phyloP scores from a whole-genome alignment of 139 green algal genomes.

The Pycnococcus provasolii region DNA sequence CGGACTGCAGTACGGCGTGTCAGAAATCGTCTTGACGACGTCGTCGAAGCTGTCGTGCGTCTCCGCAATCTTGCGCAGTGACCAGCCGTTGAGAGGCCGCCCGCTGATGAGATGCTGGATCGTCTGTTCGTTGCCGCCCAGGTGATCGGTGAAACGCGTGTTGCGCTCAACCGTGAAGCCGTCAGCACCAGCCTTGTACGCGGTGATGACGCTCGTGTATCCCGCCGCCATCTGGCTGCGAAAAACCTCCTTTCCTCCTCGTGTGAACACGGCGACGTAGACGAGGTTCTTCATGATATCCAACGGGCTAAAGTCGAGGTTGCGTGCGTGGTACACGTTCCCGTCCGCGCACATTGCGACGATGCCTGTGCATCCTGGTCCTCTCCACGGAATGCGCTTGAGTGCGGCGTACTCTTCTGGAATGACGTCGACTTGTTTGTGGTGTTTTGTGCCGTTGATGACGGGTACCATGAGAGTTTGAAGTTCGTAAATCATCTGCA shows the following conservation, averaged over 20 bases:
- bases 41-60: background rate
- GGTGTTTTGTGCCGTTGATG: background rate
- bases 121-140: background rate
- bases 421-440: too few species aligned
- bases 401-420: background rate
- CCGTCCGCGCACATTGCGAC: background rate
- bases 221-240: background rate
- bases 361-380: background rate
- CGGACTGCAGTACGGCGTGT: background rate
- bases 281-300: background rate
- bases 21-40: background rate
- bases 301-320: background rate
- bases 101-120: background rate
- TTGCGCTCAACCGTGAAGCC: background rate
- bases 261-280: background rate
- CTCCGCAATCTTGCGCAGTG: background rate
- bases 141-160: background rate
- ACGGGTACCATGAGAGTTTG: background rate
- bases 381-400: background rate
- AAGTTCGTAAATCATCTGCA: background rate
- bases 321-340: background rate
- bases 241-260: background rate
- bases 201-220: background rate
- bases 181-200: background rate
- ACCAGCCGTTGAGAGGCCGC: background rate